Conservation (phyloP, 2,329 filamentous ascomycete species). For the Xylaria multiplex region DNA sequence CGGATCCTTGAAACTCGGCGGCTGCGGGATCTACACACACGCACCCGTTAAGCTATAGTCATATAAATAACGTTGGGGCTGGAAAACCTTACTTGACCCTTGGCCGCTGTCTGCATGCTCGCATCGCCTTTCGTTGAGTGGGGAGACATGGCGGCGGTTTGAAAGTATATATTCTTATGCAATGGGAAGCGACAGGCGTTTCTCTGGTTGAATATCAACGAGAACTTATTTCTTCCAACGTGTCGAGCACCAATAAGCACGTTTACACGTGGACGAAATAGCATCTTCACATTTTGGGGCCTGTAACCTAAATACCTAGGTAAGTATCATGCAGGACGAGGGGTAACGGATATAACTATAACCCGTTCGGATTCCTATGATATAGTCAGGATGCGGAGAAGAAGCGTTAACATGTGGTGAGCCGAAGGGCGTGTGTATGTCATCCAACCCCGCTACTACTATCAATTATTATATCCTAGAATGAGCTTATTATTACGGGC, state of each 20-base stretch:
- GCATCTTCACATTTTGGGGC: slow-evolving; percentile 5
- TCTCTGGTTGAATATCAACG: background rate
- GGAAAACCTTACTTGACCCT: slow-evolving; percentile 30
- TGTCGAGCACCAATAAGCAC: slow-evolving; percentile 1
- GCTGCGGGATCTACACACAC: slow-evolving; percentile 32
- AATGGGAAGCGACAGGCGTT: background rate
- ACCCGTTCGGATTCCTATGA: background rate
- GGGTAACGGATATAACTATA: slow-evolving; percentile 15
- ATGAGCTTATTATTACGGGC: background rate
- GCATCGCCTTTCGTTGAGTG: slow-evolving; percentile 31
- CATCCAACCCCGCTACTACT: background rate
- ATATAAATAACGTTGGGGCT: background rate
- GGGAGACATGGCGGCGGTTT: slow-evolving; percentile 36
- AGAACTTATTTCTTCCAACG: background rate
- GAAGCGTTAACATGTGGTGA: slow-evolving; percentile 10
- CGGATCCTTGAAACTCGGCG: slow-evolving; percentile 43
- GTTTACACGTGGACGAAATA: slow-evolving; percentile 2
- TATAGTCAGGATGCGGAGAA: slow-evolving; percentile 29
- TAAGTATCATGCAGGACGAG: slow-evolving; percentile 15
- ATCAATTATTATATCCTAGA: slow-evolving; percentile 1
- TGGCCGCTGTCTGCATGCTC: slow-evolving; percentile 24
- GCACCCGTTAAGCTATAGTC: slow-evolving; percentile 8
- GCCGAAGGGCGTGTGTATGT: slow-evolving; percentile 19
- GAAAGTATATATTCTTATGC: background rate
- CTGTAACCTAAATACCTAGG: slow-evolving; percentile 6